phyloP scores from a whole-genome alignment of 2,329 filamentous ascomycete species.

The Lecanoromycetidae sp. region DNA sequence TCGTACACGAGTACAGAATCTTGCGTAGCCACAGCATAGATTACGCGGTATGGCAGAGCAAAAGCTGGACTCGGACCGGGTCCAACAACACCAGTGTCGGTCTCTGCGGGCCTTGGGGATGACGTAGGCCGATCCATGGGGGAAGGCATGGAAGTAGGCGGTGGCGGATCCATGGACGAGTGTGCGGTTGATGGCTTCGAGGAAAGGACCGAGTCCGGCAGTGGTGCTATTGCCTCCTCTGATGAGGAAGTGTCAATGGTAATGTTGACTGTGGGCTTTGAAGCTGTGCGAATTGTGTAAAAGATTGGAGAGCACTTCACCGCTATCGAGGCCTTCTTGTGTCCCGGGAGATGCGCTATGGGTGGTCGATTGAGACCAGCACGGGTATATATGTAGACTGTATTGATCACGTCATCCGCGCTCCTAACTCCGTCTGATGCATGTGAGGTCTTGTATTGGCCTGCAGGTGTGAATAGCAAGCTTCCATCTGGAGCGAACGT shows the following conservation, averaged over 20 bases:
- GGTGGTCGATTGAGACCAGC: slow-evolving; percentile 95
- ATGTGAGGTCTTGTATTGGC: slow-evolving; percentile 73
- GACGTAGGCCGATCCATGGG: slow-evolving; percentile 42
- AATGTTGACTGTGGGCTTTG: slow-evolving; percentile 68
- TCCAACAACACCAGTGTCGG: slow-evolving; percentile 36
- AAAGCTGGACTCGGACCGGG: slow-evolving; percentile 56
- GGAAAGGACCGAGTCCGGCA: slow-evolving; percentile 69
- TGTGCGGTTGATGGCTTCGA: slow-evolving; percentile 34
- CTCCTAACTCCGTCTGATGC: slow-evolving; percentile 57
- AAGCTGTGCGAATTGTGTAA: slow-evolving; percentile 63
- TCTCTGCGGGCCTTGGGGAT: slow-evolving; percentile 41
- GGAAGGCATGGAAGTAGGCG: slow-evolving; percentile 36
- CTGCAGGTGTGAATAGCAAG: slow-evolving; percentile 82
- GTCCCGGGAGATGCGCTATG: slow-evolving; percentile 84
- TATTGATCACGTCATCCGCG: slow-evolving; percentile 82
- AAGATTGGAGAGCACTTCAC: slow-evolving; percentile 86
- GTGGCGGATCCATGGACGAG: slow-evolving; percentile 74
- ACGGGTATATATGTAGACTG: slow-evolving; percentile 94
- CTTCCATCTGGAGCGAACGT: slow-evolving; percentile 94
- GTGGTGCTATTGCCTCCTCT: slow-evolving; percentile 68
- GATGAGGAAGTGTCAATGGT: slow-evolving; percentile 86
- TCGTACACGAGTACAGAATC: slow-evolving; percentile 92
- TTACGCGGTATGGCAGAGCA: slow-evolving; percentile 76
- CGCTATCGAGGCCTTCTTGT: slow-evolving; percentile 95
- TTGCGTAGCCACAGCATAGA: slow-evolving; percentile 94